These are phyloP conservation scores for Beauveria sp. DNA, from an alignment of 2,329 filamentous ascomycete genomes.

Conservation along the genomic window DNA sequence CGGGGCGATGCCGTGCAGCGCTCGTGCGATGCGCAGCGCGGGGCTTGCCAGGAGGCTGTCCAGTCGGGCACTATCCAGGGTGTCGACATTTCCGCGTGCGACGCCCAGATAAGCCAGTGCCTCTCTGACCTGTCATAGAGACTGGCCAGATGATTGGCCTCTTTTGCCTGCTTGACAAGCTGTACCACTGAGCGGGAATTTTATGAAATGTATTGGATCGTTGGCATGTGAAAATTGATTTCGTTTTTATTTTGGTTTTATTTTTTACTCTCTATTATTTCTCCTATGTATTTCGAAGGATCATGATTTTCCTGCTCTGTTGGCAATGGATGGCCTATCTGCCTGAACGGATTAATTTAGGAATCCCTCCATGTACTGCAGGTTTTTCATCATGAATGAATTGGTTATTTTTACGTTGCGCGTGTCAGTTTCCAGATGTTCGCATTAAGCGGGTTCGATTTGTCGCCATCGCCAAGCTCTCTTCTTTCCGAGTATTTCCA, in stretches of 20 bases:
- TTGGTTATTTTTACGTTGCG: not conserved
- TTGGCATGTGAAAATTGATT: conserved; percentile 1
- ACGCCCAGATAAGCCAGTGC: conserved; percentile 43
- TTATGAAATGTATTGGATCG: not conserved
- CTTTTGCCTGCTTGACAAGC: not conserved
- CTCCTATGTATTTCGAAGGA: conserved; percentile 4
- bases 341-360: not conserved
- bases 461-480: not conserved
- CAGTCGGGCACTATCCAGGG: conserved; percentile 40
- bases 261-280: not conserved
- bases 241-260: not conserved
- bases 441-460: not conserved
- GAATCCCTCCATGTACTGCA: not conserved
- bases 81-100: conserved; percentile 43
- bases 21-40: conserved; percentile 57
- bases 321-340: not conserved
- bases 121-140: conserved; percentile 24
- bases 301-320: conserved; percentile 11
- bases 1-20: conserved; percentile 48
- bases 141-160: not conserved
- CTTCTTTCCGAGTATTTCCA: not conserved
- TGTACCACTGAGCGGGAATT: not conserved
- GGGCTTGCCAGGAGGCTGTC: conserved; percentile 48
- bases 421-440: not conserved
- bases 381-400: conserved; percentile 11